Percentiles rank a stretch among this genome's conserved stretches.
Evolutionary conservation across 2,329 filamentous ascomycete genomes (phyloP).

Genomic region (Neonectria ditissima): DNA sequence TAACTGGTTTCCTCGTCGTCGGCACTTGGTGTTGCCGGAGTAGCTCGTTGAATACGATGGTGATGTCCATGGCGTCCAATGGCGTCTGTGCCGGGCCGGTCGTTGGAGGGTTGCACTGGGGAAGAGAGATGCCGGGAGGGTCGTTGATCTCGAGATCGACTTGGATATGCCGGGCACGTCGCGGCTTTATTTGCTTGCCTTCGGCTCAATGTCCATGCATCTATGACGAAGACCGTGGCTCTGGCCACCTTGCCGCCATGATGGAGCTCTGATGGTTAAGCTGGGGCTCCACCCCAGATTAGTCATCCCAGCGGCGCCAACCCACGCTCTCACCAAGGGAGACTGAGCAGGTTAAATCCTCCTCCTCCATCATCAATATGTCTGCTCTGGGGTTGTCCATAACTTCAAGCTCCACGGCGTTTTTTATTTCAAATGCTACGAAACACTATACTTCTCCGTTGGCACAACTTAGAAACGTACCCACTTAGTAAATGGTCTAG

Average conservation of each 20-base stretch:
- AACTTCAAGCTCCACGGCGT: neutral
- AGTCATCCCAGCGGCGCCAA: constrained; percentile 37
- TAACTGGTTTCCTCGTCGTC: constrained; percentile 55
- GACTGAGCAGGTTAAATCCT: neutral
- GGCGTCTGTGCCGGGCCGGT: constrained; percentile 24
- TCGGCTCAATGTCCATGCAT: constrained; percentile 26
- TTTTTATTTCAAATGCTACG: neutral
- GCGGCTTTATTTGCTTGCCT: constrained; percentile 27
- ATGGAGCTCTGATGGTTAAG: constrained; percentile 39
- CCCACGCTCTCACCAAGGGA: neutral
- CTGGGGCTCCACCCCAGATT: constrained; percentile 33
- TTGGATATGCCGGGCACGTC: constrained; percentile 2
- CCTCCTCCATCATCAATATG: constrained; percentile 12
- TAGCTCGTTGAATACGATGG: constrained; percentile 75
- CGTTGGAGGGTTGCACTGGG: constrained; percentile 19
- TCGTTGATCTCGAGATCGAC: neutral
- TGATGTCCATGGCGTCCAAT: constrained; percentile 68
- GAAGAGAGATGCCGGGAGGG: constrained; percentile 1
- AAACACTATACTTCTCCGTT: neutral
- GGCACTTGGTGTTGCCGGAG: constrained; percentile 70
- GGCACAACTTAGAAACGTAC: too few species aligned
- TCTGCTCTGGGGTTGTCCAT: neutral
- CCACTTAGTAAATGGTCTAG: neutral
- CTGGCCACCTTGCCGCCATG: constrained; percentile 43
- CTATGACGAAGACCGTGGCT: constrained; percentile 28